These are phyloP conservation scores for Tephrocybe sp. DNA, from an alignment of 768 basidiomycete genomes.

Conservation along the genomic window DNA sequence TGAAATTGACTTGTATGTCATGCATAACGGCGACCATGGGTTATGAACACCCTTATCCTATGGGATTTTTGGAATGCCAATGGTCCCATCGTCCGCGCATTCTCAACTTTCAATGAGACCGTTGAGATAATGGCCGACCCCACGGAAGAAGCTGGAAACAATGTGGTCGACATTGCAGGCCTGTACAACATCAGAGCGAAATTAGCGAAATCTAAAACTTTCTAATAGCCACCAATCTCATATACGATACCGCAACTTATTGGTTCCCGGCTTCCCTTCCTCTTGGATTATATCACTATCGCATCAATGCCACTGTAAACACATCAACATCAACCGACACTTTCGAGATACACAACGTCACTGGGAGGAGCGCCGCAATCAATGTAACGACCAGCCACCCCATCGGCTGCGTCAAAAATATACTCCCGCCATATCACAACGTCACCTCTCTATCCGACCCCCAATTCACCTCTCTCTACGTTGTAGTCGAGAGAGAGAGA, in stretches of 20 bases:
- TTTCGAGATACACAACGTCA: slow-evolving; percentile 2
- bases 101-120: neutral
- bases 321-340: neutral
- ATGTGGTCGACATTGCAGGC: slow-evolving; percentile 10
- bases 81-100: neutral
- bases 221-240: neutral
- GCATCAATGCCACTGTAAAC: slow-evolving; percentile 7
- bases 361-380: slow-evolving; percentile 1
- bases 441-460: slow-evolving; percentile 5
- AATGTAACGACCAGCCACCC: slow-evolving; percentile 8
- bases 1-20: neutral
- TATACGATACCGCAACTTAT: neutral
- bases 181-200: neutral
- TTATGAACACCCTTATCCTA: neutral
- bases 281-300: slow-evolving; percentile 6
- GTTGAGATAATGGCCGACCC: slow-evolving; percentile 6
- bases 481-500: too few relatives aligned
- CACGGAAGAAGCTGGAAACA: neutral
- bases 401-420: slow-evolving; percentile 6
- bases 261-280: slow-evolving; percentile 7
- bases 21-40: neutral
- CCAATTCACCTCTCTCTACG: slow-evolving; percentile 3
- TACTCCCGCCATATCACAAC: slow-evolving; percentile 3
- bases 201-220: neutral
- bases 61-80: neutral